Base-by-base conservation (phyloP, 106 monocot species). In the Acorus calamus region DNA sequence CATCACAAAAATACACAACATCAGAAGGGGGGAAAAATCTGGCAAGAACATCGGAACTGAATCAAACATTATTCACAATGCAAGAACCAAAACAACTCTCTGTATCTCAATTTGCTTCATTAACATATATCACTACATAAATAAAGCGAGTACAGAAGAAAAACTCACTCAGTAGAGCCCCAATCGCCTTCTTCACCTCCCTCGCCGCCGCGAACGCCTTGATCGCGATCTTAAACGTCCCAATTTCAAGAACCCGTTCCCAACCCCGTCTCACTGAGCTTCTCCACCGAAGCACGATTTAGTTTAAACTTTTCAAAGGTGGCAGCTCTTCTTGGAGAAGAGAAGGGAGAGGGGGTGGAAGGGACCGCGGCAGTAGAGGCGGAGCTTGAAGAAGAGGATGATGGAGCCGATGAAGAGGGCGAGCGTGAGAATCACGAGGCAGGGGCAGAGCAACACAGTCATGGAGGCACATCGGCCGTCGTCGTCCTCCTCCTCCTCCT, bases 181-280 rank as follows among this genome's bases (percentile, higher is more conserved):
- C 82, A 5, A 91, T 44, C 8, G 80, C 71, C 69, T 90, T 96
- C 78, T 91, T 96, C 84, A 85, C 87, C 76, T 96, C 84, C 2
- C 85, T 49, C 4, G 87, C 90, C 5, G 78, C 42, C 1, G 91
- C 85, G 49, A 91, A 96, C 7, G 91, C 81, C 56, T 80, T 69
- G 41, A 96, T 70, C 4, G 91, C 64, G n/a, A 81, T 71, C 63
- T 66, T 74, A 60, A 91, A 91, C 7, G 91, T 69, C 3, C 83
- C 85, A 57, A 83, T 57, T 5, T 66, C 62, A 94, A n/a, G n/a
- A n/a, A n/a, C n/a, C n/a, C n/a, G n/a, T n/a, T n/a, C n/a, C n/a
- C n/a, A n/a, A n/a, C n/a, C n/a, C n/a, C n/a, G n/a, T n/a, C n/a
- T n/a, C n/a, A n/a, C n/a, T n/a, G n/a, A n/a, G 65, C n/a, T 87